Evolutionary conservation across 176 grass and related monocot genomes (phyloP).

Genomic region (Rhynchospora tenuis): DNA sequence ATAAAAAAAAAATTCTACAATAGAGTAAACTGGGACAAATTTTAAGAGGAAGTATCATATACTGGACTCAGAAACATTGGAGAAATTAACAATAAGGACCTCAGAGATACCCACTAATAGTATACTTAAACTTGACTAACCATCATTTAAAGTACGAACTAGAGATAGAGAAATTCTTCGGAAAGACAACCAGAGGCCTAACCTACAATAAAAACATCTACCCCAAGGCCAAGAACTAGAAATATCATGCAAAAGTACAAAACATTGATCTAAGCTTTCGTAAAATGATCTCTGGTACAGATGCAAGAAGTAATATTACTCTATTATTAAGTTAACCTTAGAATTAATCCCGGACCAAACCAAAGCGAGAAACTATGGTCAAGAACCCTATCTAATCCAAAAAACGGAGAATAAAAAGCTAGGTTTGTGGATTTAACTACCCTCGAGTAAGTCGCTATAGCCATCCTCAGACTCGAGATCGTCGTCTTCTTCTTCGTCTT

Average conservation of each 20-base stretch:
- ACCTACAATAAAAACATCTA: background rate
- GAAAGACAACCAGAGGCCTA: background rate
- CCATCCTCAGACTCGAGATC: constrained; percentile 37
- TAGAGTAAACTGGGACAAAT: background rate
- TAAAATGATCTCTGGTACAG: background rate
- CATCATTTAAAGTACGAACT: background rate
- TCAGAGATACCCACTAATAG: background rate
- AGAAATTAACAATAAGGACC: background rate
- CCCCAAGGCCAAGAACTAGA: background rate
- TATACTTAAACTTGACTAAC: background rate
- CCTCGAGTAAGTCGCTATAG: constrained; percentile 6
- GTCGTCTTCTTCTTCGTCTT: constrained; percentile 17
- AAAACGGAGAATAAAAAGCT: background rate
- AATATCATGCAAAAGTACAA: background rate
- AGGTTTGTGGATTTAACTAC: constrained; percentile 19
- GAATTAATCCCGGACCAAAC: background rate
- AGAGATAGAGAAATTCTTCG: background rate
- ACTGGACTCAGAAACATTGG: background rate
- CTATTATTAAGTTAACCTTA: background rate
- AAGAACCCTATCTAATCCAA: background rate
- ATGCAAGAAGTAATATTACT: background rate
- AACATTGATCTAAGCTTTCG: background rate
- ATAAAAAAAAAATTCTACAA: background rate
- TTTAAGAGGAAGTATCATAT: background rate
- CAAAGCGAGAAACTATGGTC: background rate